Base-by-base conservation (phyloP, 805 yeast species). In the Zygosaccharomyces bisporus region DNA sequence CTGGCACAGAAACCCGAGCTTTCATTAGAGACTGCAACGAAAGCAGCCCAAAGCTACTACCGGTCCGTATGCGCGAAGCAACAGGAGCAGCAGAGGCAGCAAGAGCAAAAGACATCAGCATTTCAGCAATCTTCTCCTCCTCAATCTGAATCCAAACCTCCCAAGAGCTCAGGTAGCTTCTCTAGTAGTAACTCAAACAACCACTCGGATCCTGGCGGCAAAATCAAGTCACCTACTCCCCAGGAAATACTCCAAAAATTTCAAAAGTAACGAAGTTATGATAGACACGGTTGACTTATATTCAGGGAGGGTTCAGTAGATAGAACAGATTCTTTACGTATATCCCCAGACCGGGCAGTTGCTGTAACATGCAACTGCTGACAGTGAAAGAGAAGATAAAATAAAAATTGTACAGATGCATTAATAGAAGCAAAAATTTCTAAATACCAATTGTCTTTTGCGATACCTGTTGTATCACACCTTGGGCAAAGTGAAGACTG, bases 401-500 rank as follows among this genome's bases (percentile, higher is more conserved):
- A 23, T 9, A 23, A 37, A 25, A 25, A 24, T 24, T 27, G 40
- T 25, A 37, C 32, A 25, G 32, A 37, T 37, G 32, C 24, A 25
- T 37, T 37, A 25, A 25, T 23, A 35, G 13, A 37, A 37, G 30
- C 27, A 14, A 37, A 37, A 9, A 25, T 13, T 21, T 36, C 31
- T 25, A 17, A 17, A 25, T 37, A 37, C 32, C 24, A 14, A 34
- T 34, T 3, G 17, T 34, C 37, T 17, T 34, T 34, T 25, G n/a
- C 16, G 12, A 18, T 35, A 25, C 17, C 16, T 14, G n/a, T 41
- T 24, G 13, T 25, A 33, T 54, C 44, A 63, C 39, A 60, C 44
- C 20, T 45, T 52, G 34, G 72, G 72, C 41, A 70, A 58, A 29
- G 65, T 57, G 43, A 68, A 67, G 18, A 81, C 79, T 6, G 88